Evolutionary conservation across 768 basidiomycete species (phyloP).

Genomic region (Russula abietina): DNA sequence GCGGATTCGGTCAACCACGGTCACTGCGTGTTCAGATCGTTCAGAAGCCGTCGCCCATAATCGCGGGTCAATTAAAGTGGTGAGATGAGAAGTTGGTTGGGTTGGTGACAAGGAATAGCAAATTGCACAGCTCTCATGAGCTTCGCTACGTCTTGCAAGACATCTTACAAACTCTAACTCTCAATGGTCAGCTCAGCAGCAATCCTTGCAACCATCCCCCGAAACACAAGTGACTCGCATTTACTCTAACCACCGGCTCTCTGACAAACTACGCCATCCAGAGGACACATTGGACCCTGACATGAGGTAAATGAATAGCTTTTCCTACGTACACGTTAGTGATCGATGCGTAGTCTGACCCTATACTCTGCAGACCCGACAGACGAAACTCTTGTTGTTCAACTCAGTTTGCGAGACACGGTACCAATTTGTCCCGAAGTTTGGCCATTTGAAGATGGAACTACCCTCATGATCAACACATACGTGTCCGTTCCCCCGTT

Average conservation of each 20-base stretch:
- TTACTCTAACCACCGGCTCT: too few relatives aligned
- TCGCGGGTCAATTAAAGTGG: too few relatives aligned
- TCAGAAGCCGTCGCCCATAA: too few relatives aligned
- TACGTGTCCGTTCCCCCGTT: neutral
- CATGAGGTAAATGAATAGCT: constrained; percentile 11
- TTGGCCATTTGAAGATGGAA: neutral
- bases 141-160: too few relatives aligned
- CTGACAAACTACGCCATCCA: neutral
- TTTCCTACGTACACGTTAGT: neutral
- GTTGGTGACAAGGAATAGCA: too few relatives aligned
- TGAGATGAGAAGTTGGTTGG: too few relatives aligned
- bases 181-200: neutral
- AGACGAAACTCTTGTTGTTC: neutral
- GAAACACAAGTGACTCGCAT: too few relatives aligned
- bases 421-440: neutral
- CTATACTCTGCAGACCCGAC: neutral
- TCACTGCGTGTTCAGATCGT: too few relatives aligned
- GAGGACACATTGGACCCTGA: too few relatives aligned
- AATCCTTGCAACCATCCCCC: too few relatives aligned
- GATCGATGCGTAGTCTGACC: constrained; percentile 1
- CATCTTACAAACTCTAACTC: neutral
- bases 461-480: neutral
- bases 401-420: neutral
- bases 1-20: too few relatives aligned
- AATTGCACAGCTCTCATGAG: too few relatives aligned